phyloP scores from a whole-genome alignment of 768 basidiomycete species.

The Dentipellis sp. region DNA sequence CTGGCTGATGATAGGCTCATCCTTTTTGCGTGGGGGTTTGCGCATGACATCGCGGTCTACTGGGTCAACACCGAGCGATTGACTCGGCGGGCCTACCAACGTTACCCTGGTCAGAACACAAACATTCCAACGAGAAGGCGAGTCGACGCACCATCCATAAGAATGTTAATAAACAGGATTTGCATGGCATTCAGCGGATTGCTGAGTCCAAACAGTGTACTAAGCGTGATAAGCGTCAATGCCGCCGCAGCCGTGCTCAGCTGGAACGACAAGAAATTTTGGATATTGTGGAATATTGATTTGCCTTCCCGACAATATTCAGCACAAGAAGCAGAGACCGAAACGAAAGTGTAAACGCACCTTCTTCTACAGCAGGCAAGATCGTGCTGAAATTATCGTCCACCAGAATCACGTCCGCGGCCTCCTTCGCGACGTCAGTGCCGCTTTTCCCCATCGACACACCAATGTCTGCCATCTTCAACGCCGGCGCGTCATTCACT shows the following conservation, averaged over 20 bases:
- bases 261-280: slow-evolving; percentile 96
- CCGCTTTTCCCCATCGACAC: slow-evolving; percentile 97
- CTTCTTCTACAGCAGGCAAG: slow-evolving; percentile 89
- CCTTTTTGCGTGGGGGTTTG: slow-evolving; percentile 85
- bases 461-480: slow-evolving; percentile 98
- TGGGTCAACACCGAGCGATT: slow-evolving; percentile 94
- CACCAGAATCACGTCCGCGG: slow-evolving; percentile 92
- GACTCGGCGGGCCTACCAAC: slow-evolving; percentile 76
- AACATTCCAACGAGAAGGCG: neutral
- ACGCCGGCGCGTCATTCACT: slow-evolving; percentile 95
- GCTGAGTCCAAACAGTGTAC: slow-evolving; percentile 80
- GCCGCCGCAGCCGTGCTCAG: slow-evolving; percentile 96
- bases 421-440: slow-evolving; percentile 98
- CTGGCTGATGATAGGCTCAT: slow-evolving; percentile 77
- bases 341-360: slow-evolving; percentile 25
- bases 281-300: slow-evolving; percentile 98
- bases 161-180: slow-evolving; percentile 97
- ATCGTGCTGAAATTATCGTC: slow-evolving; percentile 97
- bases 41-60: slow-evolving; percentile 91
- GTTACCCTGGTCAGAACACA: neutral
- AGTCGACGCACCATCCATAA: slow-evolving; percentile 78
- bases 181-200: slow-evolving; percentile 98
- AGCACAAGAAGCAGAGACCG: neutral
- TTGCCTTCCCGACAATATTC: slow-evolving; percentile 44
- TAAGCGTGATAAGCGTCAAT: slow-evolving; percentile 88